phyloP scores from a whole-genome alignment of 108 stramenopile genomes.

The Nitzschia putrida region DNA sequence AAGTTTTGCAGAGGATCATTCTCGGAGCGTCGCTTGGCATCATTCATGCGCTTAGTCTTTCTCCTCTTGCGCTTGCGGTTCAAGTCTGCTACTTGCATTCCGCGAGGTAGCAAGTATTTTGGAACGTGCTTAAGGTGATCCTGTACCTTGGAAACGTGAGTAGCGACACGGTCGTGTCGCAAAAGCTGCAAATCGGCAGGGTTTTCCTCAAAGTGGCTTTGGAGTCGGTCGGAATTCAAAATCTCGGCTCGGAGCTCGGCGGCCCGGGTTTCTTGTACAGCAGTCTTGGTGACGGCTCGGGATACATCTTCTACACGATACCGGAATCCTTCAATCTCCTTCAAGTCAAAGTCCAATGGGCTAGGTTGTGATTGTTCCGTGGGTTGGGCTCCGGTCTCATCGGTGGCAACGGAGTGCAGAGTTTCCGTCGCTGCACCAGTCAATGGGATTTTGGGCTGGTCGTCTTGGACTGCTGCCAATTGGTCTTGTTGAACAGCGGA shows the following conservation, averaged over 20 bases:
- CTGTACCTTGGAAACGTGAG: conserved; percentile 78
- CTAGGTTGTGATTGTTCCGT: conserved; percentile 80
- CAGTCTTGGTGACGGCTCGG: conserved; percentile 84
- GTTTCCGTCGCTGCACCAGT: conserved; percentile 38
- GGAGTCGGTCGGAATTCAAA: conserved; percentile 89
- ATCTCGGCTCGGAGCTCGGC: conserved; percentile 93
- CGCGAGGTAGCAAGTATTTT: conserved; percentile 90
- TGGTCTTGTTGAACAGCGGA: conserved; percentile 56
- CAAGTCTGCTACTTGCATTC: conserved; percentile 87
- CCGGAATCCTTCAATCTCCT: conserved; percentile 94
- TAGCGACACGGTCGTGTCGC: conserved; percentile 81
- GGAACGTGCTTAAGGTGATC: conserved; percentile 91
- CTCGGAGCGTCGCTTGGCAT: conserved; percentile 53
- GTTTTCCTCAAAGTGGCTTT: conserved; percentile 94
- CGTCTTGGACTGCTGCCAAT: conserved; percentile 67
- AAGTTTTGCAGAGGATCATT: conserved; percentile 93
- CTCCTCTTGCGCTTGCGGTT: conserved; percentile 77
- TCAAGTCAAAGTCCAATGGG: conserved; percentile 92
- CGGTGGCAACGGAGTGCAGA: conserved; percentile 46
- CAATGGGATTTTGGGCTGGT: conserved; percentile 74
- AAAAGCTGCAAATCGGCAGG: conserved; percentile 87
- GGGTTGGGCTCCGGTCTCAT: not conserved
- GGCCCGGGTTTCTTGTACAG: conserved; percentile 89
- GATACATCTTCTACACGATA: conserved; percentile 96
- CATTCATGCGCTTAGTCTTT: conserved; percentile 35